Evolutionary conservation across 306 rosid species (phyloP).

Genomic region (Hippophae rhamnoides): DNA sequence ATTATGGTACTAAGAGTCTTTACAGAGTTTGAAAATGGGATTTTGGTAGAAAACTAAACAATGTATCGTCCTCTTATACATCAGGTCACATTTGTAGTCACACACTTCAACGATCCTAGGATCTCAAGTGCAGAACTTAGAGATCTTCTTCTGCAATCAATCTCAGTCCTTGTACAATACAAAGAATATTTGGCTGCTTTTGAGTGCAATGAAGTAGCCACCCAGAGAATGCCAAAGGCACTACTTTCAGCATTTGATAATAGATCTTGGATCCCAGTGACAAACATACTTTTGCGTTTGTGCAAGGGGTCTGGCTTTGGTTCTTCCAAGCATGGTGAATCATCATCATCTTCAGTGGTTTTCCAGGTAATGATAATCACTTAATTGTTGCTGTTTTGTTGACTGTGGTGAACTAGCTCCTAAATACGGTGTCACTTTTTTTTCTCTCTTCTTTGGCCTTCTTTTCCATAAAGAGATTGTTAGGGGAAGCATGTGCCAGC

Average conservation of each 20-base stretch:
- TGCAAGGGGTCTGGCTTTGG: conserved; percentile 95
- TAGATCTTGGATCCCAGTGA: not conserved
- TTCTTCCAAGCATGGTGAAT: conserved; percentile 83
- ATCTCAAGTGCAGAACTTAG: not conserved
- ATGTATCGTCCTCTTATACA: not conserved
- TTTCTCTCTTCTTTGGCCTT: conserved; percentile 10
- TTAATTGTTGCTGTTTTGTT: not conserved
- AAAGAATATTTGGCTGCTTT: conserved; percentile 71
- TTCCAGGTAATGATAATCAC: conserved; percentile 51
- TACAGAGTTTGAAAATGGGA: too few species aligned
- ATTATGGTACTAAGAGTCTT: too few species aligned
- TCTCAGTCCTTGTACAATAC: conserved; percentile 40
- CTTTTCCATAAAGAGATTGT: conserved; percentile 53
- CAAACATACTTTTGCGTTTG: conserved; percentile 45
- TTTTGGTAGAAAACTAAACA: not conserved
- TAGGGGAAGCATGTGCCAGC: conserved; percentile 65
- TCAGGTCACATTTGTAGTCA: not conserved
- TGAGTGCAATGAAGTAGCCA: conserved; percentile 83
- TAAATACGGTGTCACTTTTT: conserved; percentile 7
- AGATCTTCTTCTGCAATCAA: not conserved
- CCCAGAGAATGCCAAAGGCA: conserved; percentile 9
- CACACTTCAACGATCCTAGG: not conserved
- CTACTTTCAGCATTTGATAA: not conserved
- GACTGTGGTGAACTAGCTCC: conserved; percentile 10
- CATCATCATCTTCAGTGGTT: conserved; percentile 66